These are phyloP conservation scores for Candida tunisiensis DNA, from an alignment of 1,139 yeast species.

Conservation along the genomic window DNA sequence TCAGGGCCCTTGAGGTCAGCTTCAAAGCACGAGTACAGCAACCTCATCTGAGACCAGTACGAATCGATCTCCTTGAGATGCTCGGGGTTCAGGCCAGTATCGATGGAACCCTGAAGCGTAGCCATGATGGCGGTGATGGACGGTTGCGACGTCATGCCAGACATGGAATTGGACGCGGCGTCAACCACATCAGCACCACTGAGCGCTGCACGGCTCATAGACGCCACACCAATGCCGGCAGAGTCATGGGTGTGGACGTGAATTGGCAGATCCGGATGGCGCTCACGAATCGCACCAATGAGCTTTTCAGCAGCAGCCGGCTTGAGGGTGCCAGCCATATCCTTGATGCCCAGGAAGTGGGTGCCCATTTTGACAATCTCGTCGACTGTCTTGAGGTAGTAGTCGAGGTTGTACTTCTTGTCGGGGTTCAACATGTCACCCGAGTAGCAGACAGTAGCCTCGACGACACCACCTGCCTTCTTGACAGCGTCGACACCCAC, in stretches of 20 bases:
- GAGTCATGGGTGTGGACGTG: conserved; percentile 99
- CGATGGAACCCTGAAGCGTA: conserved; percentile 72
- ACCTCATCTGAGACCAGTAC: conserved; percentile 98
- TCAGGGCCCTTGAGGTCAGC: conserved; percentile 99
- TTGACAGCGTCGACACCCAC: conserved; percentile 97
- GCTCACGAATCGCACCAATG: conserved; percentile 64
- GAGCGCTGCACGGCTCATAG: conserved; percentile 84
- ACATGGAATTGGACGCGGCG: conserved; percentile 93
- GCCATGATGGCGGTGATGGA: conserved; percentile 87
- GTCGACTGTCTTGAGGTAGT: conserved; percentile 70
- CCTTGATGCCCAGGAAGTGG: conserved; percentile 92
- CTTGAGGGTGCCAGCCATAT: conserved; percentile 98
- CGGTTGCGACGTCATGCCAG: conserved; percentile 98
- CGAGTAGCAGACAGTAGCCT: conserved; percentile 95
- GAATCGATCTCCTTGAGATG: conserved; percentile 71
- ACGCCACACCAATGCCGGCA: conserved; percentile 98
- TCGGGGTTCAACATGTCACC: conserved; percentile 96
- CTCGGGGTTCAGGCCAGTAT: conserved; percentile 52
- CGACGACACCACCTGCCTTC: conserved; percentile 98
- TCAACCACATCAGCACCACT: conserved; percentile 99
- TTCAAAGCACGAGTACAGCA: conserved; percentile 90
- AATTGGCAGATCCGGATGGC: conserved; percentile 86
- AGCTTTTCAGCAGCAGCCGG: conserved; percentile 82
- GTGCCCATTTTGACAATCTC: conserved; percentile 87
- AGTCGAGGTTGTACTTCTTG: conserved; percentile 87